Evolutionary conservation across 805 yeast species (phyloP).

Genomic region (Ogataea sp.): DNA sequence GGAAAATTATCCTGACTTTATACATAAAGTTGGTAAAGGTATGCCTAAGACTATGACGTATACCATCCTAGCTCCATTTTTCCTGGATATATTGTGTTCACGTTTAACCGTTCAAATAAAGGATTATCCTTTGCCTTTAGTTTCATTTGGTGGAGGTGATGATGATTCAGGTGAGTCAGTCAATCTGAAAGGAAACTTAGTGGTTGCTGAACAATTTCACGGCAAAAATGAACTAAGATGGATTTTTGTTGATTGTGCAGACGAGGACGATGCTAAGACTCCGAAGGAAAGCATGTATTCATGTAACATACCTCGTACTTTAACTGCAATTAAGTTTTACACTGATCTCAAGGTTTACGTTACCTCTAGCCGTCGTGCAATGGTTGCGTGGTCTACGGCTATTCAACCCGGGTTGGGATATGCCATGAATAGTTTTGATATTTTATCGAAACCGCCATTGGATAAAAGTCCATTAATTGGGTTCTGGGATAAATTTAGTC

Average conservation of each 20-base stretch:
- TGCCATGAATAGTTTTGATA: conserved; percentile 58
- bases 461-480: conserved; percentile 60
- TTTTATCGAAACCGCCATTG: conserved; percentile 59
- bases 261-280: conserved; percentile 19
- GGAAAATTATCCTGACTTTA: conserved; percentile 36
- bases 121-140: conserved; percentile 51
- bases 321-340: conserved; percentile 53
- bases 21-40: conserved; percentile 34
- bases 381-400: conserved; percentile 57
- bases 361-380: conserved; percentile 37
- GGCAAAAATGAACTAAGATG: conserved; percentile 35
- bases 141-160: conserved; percentile 43
- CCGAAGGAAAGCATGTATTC: conserved; percentile 45
- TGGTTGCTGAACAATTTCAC: conserved; percentile 52
- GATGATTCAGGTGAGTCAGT: conserved; percentile 26
- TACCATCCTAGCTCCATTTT: conserved; percentile 47
- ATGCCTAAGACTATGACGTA: conserved; percentile 46
- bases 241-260: conserved; percentile 44
- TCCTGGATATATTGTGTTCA: conserved; percentile 34
- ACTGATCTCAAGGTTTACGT: conserved; percentile 40
- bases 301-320: conserved; percentile 48
- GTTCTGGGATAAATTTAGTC: conserved; percentile 63
- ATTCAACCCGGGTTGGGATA: conserved; percentile 53
- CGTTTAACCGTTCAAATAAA: conserved; percentile 36
- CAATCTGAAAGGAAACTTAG: conserved; percentile 37